These are phyloP conservation scores for Rhynchosporium agropyri DNA, from an alignment of 2,329 filamentous ascomycete genomes.

Conservation along the genomic window DNA sequence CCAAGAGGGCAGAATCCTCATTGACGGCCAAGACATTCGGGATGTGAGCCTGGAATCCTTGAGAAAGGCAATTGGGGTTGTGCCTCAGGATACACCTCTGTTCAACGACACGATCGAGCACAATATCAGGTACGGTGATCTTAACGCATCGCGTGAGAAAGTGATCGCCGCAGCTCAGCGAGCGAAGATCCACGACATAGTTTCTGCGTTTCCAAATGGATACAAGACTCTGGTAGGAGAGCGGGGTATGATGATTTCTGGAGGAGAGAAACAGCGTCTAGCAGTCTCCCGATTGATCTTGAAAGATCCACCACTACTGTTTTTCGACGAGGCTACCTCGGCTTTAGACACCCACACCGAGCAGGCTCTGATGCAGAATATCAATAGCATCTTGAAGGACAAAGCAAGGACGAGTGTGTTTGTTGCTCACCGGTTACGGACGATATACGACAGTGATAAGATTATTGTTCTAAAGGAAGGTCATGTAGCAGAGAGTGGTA, in stretches of 20 bases:
- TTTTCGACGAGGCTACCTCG: conserved; percentile 94
- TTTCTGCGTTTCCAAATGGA: conserved; percentile 79
- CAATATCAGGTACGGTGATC: conserved; percentile 90
- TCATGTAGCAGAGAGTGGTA: conserved; percentile 83
- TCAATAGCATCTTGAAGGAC: conserved; percentile 88
- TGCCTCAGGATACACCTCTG: conserved; percentile 93
- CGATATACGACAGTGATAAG: conserved; percentile 89
- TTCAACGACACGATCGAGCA: conserved; percentile 97
- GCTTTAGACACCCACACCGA: conserved; percentile 93
- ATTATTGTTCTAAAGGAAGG: conserved; percentile 91
- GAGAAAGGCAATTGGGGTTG: conserved; percentile 85
- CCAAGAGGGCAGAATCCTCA: conserved; percentile 79
- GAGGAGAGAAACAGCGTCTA: conserved; percentile 89
- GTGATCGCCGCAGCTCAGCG: conserved; percentile 78
- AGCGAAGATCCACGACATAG: conserved; percentile 83
- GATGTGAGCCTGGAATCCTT: conserved; percentile 81
- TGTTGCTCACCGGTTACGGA: conserved; percentile 87
- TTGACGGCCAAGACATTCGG: conserved; percentile 91
- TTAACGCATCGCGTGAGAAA: conserved; percentile 72
- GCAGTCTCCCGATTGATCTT: conserved; percentile 82
- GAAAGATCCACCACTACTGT: conserved; percentile 86
- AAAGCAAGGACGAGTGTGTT: conserved; percentile 91
- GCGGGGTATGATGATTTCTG: conserved; percentile 94
- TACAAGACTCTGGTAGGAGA: conserved; percentile 92
- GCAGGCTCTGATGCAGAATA: conserved; percentile 85